phyloP scores from a whole-genome alignment of 305 asterid genomes.

The Caryopteris hybrid region DNA sequence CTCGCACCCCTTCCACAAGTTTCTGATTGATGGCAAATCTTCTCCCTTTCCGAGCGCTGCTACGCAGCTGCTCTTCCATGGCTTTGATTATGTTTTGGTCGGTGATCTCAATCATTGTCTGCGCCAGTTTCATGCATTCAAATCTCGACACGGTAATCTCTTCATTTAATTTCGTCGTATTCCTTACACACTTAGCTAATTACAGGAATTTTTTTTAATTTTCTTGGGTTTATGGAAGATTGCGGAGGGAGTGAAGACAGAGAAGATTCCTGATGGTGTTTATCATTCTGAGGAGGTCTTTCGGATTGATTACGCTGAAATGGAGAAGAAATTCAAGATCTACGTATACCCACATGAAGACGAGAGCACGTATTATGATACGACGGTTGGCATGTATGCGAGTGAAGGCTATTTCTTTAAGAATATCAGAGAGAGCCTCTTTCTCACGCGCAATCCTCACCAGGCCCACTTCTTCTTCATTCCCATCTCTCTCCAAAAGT shows the following conservation, averaged over 20 bases:
- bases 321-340: slow-evolving; percentile 29
- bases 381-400: slow-evolving; percentile 12
- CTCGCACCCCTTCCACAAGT: too few species aligned
- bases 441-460: slow-evolving; percentile 12
- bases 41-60: too few species aligned
- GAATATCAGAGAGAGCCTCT: slow-evolving; percentile 11
- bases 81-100: neutral
- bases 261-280: neutral
- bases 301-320: slow-evolving; percentile 14
- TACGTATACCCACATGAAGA: slow-evolving; percentile 12
- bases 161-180: neutral
- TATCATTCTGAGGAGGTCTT: slow-evolving; percentile 18
- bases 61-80: too few species aligned
- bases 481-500: slow-evolving; percentile 18
- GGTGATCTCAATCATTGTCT: neutral
- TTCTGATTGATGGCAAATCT: too few species aligned
- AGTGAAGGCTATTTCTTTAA: slow-evolving; percentile 22
- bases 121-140: neutral
- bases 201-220: neutral
- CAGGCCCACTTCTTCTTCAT: slow-evolving; percentile 23
- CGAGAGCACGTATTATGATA: neutral
- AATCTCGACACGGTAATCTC: neutral
- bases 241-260: neutral
- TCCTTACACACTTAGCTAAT: neutral
- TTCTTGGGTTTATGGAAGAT: neutral